Evolutionary conservation across 2,329 filamentous ascomycete genomes (phyloP), one percentile per base, ranked within the genome.

Genomic region (Fusarium goolgardi): DNA sequence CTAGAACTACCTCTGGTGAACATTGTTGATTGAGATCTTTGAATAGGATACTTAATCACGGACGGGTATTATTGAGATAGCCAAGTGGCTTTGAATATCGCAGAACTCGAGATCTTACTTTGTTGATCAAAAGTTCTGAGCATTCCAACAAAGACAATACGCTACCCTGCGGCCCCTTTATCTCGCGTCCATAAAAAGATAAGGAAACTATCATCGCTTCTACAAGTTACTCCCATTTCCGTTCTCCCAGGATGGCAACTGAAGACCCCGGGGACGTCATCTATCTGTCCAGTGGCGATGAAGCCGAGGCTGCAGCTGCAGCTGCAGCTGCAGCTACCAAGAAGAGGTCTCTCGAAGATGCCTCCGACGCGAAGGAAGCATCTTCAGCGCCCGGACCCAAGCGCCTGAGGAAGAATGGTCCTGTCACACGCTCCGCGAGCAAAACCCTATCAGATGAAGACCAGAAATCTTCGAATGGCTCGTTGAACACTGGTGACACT

Each of bases 261-360:
- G 50, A 62, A 51, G 52, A 73, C 32, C 63, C 69, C 34, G 62
- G 61, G 23, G 69, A 74, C 61, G 67, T 71, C 58, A 70, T 74
- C 35, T 63, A 66, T 46, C 61, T 75, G 20, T 74, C 72, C 20
- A 75, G 71, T 43, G 70, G 68, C 39, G 69, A 72, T 35, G 74
- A 75, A 37, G 40, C 50, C 16, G 39, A 47, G 3, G 47, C 32
- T 25, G 46, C 18, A 37, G 45, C 21, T 35, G 21, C 67, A 20
- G 47, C 32, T 25, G 46, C 18, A 37, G 45, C 21, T 35, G 21
- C 67, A 20, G 27, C 56, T 15, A 54, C 59, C 11, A 76, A 74
- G 43, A 79, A 79, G 54, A 72, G 76, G 45, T 45, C 73, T 13
- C 61, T 76, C 23, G 73, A 73, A 40, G 75, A 76, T 43, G 59